phyloP scores from a whole-genome alignment of 192 early-diverging fungal species.

The Irineochytrium annulatum region DNA sequence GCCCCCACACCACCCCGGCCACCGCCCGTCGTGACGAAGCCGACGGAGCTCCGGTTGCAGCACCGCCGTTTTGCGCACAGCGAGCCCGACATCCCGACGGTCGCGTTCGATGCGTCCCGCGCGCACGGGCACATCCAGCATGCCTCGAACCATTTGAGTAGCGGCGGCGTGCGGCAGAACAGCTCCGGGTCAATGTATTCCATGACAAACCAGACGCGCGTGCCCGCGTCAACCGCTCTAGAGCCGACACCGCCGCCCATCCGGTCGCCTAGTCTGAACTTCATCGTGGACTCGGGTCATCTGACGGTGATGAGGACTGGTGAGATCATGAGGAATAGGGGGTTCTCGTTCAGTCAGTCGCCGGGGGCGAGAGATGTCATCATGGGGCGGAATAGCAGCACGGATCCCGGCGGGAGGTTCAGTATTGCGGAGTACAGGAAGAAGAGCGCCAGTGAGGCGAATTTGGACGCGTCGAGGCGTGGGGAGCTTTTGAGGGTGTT shows the following conservation, averaged over 20 bases:
- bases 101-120: too few relatives aligned
- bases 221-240: not conserved
- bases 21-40: not conserved
- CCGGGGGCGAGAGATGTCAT: conserved; percentile 38
- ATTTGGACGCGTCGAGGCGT: too few relatives aligned
- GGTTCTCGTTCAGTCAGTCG: conserved; percentile 42
- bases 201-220: conserved; percentile 1
- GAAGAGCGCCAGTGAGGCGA: too few relatives aligned
- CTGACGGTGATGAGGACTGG: conserved; percentile 39
- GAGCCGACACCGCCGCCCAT: not conserved
- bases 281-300: conserved; percentile 1
- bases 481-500: too few relatives aligned
- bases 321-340: conserved; percentile 35
- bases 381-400: conserved; percentile 7
- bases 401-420: not conserved
- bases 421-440: too few relatives aligned
- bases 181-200: conserved; percentile 7
- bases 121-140: too few relatives aligned
- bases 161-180: not conserved
- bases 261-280: not conserved
- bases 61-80: not conserved
- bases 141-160: too few relatives aligned
- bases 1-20: not conserved
- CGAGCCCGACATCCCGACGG: conserved; percentile 2
- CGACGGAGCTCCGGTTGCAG: not conserved